phyloP scores from a whole-genome alignment of 768 basidiomycete species.

The Neoboletus brunneissimus region DNA sequence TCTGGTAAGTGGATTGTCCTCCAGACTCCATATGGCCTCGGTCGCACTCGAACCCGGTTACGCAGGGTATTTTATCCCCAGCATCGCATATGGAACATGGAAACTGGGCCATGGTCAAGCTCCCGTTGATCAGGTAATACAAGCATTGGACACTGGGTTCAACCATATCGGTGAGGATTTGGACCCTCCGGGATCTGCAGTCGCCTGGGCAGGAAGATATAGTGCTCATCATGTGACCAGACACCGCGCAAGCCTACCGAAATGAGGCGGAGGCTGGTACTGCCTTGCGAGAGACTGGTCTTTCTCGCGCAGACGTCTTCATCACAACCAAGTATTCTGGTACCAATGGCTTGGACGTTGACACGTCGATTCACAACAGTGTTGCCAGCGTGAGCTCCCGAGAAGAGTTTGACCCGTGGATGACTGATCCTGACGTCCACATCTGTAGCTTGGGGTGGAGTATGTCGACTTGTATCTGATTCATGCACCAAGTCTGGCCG shows the following conservation, averaged over 20 bases:
- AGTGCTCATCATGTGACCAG: conserved; percentile 30
- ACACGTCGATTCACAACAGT: conserved; percentile 54
- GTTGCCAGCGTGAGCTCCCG: conserved; percentile 46
- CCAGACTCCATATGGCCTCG: neutral
- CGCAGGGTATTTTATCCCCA: conserved; percentile 43
- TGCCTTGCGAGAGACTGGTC: conserved; percentile 48
- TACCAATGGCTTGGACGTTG: conserved; percentile 46
- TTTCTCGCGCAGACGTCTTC: conserved; percentile 53
- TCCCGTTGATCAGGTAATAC: conserved; percentile 53
- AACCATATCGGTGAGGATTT: conserved; percentile 51
- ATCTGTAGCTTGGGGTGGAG: conserved; percentile 52
- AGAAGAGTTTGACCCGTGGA: neutral
- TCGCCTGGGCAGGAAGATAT: too few relatives aligned
- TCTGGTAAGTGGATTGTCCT: conserved; percentile 41
- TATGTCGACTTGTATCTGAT: conserved; percentile 75
- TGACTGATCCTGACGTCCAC: neutral
- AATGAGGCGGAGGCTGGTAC: conserved; percentile 52
- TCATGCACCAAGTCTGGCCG: conserved; percentile 52
- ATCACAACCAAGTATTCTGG: conserved; percentile 69
- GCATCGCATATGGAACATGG: conserved; percentile 67
- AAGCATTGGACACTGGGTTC: conserved; percentile 61
- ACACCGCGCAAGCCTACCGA: conserved; percentile 59
- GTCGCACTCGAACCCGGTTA: neutral
- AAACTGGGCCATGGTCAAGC: conserved; percentile 55
- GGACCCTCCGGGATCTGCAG: neutral